A percentile compares a stretch with the other conserved stretches of the same genome.
phyloP scores from a whole-genome alignment of 1,284 basidiomycete genomes.

The Ceratobasidium sp. region DNA sequence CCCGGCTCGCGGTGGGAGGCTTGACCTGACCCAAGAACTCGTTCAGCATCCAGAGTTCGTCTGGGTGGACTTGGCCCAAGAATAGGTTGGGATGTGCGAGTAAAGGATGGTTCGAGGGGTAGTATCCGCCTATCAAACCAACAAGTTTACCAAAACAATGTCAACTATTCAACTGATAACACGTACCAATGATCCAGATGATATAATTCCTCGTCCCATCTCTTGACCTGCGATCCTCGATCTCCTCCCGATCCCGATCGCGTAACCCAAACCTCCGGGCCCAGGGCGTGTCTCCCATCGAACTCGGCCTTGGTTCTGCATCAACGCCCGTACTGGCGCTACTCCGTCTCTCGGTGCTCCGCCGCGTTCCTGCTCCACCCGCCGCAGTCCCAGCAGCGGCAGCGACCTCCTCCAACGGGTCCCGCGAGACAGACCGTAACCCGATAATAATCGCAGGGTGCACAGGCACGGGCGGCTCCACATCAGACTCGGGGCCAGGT shows the following conservation, averaged over 20 bases:
- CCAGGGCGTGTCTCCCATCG: conserved; percentile 17
- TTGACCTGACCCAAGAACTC: conserved; percentile 81
- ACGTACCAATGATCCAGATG: conserved; percentile 50
- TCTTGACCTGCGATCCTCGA: conserved; percentile 5
- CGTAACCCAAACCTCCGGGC: conserved; percentile 15
- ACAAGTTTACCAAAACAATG: too few relatives aligned
- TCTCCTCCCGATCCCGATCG: neutral
- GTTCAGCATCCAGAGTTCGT: conserved; percentile 76
- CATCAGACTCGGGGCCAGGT: conserved; percentile 4
- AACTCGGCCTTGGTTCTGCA: conserved; percentile 3
- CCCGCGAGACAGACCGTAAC: conserved; percentile 30
- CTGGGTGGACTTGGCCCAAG: conserved; percentile 70
- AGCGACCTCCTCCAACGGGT: conserved; percentile 15
- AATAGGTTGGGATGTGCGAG: conserved; percentile 79
- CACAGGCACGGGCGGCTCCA: conserved; percentile 9
- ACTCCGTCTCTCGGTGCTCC: neutral
- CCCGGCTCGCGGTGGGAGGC: conserved; percentile 71
- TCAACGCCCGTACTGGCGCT: neutral
- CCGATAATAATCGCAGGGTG: conserved; percentile 42
- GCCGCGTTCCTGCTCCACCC: neutral
- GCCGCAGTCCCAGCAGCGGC: neutral
- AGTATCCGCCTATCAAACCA: conserved; percentile 82
- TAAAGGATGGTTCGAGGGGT: conserved; percentile 85
- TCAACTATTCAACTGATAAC: too few relatives aligned
- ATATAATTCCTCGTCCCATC: conserved; percentile 49